These are phyloP conservation scores for Drechslerella coelobrocha DNA, from an alignment of 2,329 filamentous ascomycete genomes.

Conservation along the genomic window DNA sequence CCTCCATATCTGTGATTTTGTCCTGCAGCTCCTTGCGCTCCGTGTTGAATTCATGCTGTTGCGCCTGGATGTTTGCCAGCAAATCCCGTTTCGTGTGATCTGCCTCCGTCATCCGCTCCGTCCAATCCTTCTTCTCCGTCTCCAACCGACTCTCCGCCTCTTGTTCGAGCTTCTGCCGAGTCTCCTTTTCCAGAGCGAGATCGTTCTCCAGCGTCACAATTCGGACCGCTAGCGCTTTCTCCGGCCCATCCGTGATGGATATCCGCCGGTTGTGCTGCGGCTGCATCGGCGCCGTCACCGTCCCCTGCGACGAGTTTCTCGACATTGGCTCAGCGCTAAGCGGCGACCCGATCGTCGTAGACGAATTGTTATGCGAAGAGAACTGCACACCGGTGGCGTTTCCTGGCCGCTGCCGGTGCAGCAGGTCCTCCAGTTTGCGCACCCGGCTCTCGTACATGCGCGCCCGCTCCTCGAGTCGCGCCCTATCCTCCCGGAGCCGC, in stretches of 20 bases:
- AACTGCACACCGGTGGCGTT: slow-evolving; percentile 59
- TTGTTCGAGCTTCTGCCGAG: slow-evolving; percentile 70
- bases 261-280: slow-evolving; percentile 63
- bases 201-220: slow-evolving; percentile 77
- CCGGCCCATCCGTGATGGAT: slow-evolving; percentile 54
- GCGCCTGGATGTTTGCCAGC: slow-evolving; percentile 89
- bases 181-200: slow-evolving; percentile 74
- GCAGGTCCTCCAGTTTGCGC: slow-evolving; percentile 84
- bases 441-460: slow-evolving; percentile 89
- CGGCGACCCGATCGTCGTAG: slow-evolving; percentile 62
- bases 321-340: slow-evolving; percentile 59
- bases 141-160: slow-evolving; percentile 67
- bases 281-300: slow-evolving; percentile 61
- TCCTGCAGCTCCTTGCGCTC: slow-evolving; percentile 83
- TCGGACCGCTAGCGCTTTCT: slow-evolving; percentile 68
- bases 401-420: slow-evolving; percentile 77
- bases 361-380: slow-evolving; percentile 60
- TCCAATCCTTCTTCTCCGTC: slow-evolving; percentile 68
- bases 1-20: slow-evolving; percentile 77
- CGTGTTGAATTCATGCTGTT: slow-evolving; percentile 84
- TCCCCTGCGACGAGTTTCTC: slow-evolving; percentile 62
- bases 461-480: slow-evolving; percentile 73
- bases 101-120: slow-evolving; percentile 78
- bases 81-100: slow-evolving; percentile 93
- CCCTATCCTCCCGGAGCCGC: slow-evolving; percentile 82